phyloP scores from a whole-genome alignment of 2,329 filamentous ascomycete genomes.

The Paecilomyces dactylethromorphus region DNA sequence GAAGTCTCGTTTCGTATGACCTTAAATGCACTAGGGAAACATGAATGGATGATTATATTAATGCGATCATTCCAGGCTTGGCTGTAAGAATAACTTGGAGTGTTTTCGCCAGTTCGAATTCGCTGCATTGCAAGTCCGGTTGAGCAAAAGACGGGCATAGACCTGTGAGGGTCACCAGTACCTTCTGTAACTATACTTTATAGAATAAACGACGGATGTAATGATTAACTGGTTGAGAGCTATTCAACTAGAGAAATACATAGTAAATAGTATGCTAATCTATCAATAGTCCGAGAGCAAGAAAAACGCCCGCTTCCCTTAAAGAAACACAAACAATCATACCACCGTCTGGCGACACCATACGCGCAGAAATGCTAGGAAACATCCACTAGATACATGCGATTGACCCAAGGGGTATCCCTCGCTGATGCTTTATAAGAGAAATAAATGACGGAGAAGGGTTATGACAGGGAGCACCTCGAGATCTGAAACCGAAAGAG shows the following conservation, averaged over 20 bases:
- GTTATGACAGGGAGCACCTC: slow-evolving; percentile 2
- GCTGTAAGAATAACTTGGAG: no score
- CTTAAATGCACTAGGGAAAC: neutral
- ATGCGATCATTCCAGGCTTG: neutral
- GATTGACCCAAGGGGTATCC: slow-evolving; percentile 3
- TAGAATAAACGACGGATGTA: neutral
- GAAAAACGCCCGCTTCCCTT: neutral
- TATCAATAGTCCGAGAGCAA: neutral
- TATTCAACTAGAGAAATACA: neutral
- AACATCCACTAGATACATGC: slow-evolving; percentile 1
- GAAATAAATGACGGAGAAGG: slow-evolving; percentile 2
- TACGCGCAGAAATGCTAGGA: slow-evolving; percentile 1
- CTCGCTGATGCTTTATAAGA: slow-evolving; percentile 19
- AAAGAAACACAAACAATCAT: neutral
- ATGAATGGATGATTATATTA: neutral
- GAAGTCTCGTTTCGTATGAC: neutral
- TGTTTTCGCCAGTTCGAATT: no score
- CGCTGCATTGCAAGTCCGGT: no score
- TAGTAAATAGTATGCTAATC: neutral
- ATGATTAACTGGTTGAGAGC: neutral
- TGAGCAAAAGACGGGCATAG: no score
- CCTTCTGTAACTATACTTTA: neutral
- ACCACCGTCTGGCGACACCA: neutral
- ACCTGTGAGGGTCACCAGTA: neutral
- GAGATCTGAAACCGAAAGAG: slow-evolving; percentile 2